Percentiles rank a stretch among this genome's conserved stretches.
Conservation (phyloP, 345 rosid genomes). For the Corchorus capsularis region DNA sequence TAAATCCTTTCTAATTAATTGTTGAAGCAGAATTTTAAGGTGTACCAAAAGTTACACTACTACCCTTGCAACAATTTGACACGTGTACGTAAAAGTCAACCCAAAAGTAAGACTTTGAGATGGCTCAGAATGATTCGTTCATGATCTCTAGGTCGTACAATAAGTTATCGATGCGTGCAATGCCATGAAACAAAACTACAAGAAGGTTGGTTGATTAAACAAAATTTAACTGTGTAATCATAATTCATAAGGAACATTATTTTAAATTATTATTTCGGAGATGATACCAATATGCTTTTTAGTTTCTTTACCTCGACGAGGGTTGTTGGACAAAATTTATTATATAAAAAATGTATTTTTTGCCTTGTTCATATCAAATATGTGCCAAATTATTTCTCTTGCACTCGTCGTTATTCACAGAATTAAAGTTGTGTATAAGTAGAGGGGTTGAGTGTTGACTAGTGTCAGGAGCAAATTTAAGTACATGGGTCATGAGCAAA, state of each 20-base stretch:
- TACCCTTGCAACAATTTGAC: not conserved
- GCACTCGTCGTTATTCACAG: too few relatives aligned
- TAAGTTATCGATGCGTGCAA: not conserved
- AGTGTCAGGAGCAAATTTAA: too few relatives aligned
- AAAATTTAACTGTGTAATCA: not conserved
- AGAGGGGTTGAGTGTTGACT: too few relatives aligned
- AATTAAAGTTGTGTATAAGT: too few relatives aligned
- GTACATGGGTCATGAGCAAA: too few relatives aligned
- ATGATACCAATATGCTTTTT: not conserved
- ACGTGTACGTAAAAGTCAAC: not conserved
- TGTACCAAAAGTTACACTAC: not conserved
- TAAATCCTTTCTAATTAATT: too few relatives aligned
- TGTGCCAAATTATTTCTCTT: too few relatives aligned
- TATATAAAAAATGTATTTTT: too few relatives aligned
- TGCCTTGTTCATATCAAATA: too few relatives aligned
- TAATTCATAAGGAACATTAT: too few relatives aligned
- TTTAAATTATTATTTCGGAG: too few relatives aligned
- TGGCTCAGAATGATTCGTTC: constrained; percentile 7
- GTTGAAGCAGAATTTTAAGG: not conserved
- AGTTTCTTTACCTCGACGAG: not conserved
- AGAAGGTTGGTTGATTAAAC: not conserved
- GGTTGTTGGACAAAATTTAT: not conserved
- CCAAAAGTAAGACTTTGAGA: not conserved
- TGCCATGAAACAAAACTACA: not conserved
- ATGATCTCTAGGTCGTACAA: too few relatives aligned